phyloP scores from a whole-genome alignment of 805 yeast species.

The Scheffersomyces lignosus region DNA sequence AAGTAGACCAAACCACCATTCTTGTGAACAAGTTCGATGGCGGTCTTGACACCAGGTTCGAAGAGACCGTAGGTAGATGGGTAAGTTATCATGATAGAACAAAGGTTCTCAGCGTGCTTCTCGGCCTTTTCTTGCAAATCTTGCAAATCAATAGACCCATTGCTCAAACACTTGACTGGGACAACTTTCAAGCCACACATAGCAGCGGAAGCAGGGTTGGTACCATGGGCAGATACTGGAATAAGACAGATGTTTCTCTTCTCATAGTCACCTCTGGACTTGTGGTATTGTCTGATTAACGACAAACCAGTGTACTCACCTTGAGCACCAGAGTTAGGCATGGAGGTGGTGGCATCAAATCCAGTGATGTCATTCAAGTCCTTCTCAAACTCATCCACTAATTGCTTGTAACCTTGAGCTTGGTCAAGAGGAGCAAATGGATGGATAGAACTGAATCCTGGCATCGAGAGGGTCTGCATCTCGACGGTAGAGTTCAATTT shows the following conservation, averaged over 20 bases:
- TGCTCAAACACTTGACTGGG: conserved; percentile 79
- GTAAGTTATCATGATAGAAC: conserved; percentile 94
- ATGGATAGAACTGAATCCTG: conserved; percentile 84
- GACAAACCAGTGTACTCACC: conserved; percentile 96
- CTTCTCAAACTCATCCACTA: conserved; percentile 72
- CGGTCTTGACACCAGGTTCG: conserved; percentile 85
- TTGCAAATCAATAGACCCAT: conserved; percentile 82
- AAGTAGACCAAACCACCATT: conserved; percentile 95
- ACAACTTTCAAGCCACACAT: conserved; percentile 96
- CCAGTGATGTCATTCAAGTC: conserved; percentile 94
- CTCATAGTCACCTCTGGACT: conserved; percentile 61
- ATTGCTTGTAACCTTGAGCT: conserved; percentile 80
- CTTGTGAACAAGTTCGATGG: conserved; percentile 80
- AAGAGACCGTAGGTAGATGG: conserved; percentile 97
- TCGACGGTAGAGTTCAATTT: conserved; percentile 93
- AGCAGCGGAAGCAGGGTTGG: conserved; percentile 98
- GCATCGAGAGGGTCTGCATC: conserved; percentile 94
- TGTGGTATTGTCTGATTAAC: conserved; percentile 76
- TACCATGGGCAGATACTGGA: conserved; percentile 97
- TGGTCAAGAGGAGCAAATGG: conserved; percentile 92
- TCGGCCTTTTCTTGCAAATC: conserved; percentile 76
- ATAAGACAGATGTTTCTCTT: conserved; percentile 85
- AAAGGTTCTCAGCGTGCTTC: conserved; percentile 66
- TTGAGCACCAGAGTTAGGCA: conserved; percentile 98
- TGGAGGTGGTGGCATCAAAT: conserved; percentile 82